These are phyloP conservation scores for Berkeleyomyces rouxiae DNA, from an alignment of 2,329 filamentous ascomycete genomes.

Conservation along the genomic window DNA sequence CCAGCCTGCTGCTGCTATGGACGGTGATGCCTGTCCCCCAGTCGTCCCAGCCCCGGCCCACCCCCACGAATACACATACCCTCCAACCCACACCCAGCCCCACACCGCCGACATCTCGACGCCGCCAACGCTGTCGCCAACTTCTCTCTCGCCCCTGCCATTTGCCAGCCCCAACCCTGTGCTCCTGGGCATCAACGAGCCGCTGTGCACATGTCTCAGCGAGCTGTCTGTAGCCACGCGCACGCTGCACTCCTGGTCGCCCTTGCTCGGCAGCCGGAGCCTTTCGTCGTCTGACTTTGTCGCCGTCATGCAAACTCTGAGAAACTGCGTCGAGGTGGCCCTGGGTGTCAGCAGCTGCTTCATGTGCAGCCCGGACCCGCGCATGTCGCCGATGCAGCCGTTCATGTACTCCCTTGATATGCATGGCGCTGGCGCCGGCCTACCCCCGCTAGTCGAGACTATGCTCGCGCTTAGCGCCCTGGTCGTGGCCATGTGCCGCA, in stretches of 20 bases:
- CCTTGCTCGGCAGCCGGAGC: neutral
- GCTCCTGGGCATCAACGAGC: conserved; percentile 12
- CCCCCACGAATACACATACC: neutral
- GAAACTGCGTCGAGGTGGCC: neutral
- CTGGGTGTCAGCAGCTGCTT: neutral
- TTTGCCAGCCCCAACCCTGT: neutral
- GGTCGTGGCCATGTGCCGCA: neutral
- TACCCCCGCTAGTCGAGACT: neutral
- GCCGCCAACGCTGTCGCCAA: neutral
- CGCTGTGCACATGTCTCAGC: conserved; percentile 31
- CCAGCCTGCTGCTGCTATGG: neutral
- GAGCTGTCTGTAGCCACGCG: conserved; percentile 34
- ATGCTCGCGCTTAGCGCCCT: neutral
- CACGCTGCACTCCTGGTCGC: conserved; percentile 23
- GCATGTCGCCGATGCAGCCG: neutral
- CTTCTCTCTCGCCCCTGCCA: neutral
- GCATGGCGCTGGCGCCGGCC: neutral
- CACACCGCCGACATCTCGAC: neutral
- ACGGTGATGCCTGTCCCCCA: neutral
- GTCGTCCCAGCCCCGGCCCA: neutral
- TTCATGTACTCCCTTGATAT: neutral
- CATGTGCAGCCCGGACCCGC: neutral
- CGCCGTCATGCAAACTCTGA: too few species aligned
- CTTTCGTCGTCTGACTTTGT: neutral
- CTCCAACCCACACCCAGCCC: neutral